phyloP scores from a whole-genome alignment of 1,284 basidiomycete genomes.

The Inonotus hispidus region DNA sequence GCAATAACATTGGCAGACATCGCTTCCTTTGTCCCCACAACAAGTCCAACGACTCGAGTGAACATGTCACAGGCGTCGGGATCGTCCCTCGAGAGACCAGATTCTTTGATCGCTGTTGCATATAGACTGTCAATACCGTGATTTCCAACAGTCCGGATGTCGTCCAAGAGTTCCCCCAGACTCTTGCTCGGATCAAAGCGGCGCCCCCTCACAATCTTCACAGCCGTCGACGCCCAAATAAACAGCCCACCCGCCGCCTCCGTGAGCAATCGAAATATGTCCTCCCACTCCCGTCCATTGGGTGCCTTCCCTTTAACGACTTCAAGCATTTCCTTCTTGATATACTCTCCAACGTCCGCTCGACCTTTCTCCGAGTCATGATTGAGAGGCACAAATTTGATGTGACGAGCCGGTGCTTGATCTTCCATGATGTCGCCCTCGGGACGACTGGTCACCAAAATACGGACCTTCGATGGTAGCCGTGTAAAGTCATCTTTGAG shows the following conservation, averaged over 20 bases:
- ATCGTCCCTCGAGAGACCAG: neutral
- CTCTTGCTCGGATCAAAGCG: neutral
- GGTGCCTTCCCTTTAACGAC: neutral
- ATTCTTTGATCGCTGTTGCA: neutral
- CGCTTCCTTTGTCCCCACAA: neutral
- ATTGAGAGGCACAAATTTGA: neutral
- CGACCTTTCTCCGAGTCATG: neutral
- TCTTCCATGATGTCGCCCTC: slow-evolving; percentile 1
- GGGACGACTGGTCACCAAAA: slow-evolving; percentile 7
- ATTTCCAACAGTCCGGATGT: neutral
- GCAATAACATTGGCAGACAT: neutral
- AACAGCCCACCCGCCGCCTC: too few species aligned
- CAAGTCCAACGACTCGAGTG: neutral
- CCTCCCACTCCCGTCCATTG: neutral
- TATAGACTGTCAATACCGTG: neutral
- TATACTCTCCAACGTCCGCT: too few species aligned
- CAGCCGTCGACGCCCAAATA: slow-evolving; percentile 4
- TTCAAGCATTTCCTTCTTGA: neutral
- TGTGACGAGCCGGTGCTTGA: neutral
- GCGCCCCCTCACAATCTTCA: neutral
- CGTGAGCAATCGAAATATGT: neutral
- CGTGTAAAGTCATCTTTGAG: slow-evolving; percentile 21
- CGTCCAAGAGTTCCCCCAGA: neutral
- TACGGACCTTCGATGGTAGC: neutral
- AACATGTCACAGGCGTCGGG: neutral